Evolutionary conservation across 257 asterid species (phyloP).

Genomic region (Mentha longifolia): DNA sequence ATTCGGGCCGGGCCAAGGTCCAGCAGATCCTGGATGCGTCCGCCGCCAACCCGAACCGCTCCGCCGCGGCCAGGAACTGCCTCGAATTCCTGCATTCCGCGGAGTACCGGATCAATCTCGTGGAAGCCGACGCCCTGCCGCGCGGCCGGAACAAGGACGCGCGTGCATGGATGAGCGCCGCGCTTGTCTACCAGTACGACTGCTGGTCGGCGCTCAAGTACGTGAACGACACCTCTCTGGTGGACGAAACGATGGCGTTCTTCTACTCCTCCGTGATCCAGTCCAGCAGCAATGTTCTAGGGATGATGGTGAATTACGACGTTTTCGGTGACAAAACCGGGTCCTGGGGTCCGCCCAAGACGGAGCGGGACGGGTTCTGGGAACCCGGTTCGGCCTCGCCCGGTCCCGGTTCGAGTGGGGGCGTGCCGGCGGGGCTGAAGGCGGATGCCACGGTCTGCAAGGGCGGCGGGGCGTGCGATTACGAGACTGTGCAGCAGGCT

Average conservation of each 20-base stretch:
- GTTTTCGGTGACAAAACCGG: slow-evolving; percentile 46
- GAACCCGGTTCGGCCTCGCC: slow-evolving; percentile 29
- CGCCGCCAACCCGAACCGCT: slow-evolving; percentile 17
- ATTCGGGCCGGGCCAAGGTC: slow-evolving; percentile 6
- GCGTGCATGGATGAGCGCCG: slow-evolving; percentile 79
- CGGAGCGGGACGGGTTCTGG: slow-evolving; percentile 80
- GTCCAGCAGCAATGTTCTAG: slow-evolving; percentile 53
- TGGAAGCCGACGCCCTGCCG: slow-evolving; percentile 32
- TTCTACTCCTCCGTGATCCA: slow-evolving; percentile 40
- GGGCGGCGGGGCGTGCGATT: slow-evolving; percentile 43
- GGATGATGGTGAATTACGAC: slow-evolving; percentile 63
- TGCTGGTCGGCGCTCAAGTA: slow-evolving; percentile 64
- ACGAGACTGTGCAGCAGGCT: slow-evolving; percentile 58
- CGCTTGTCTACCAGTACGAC: slow-evolving; percentile 55
- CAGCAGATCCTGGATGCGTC: slow-evolving; percentile 28
- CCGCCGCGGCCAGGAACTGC: slow-evolving; percentile 26
- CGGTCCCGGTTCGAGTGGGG: neutral
- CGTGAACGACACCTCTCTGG: slow-evolving; percentile 56
- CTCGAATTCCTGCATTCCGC: slow-evolving; percentile 20
- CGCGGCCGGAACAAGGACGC: slow-evolving; percentile 52
- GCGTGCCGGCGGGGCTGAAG: slow-evolving; percentile 29
- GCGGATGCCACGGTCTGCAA: slow-evolving; percentile 31
- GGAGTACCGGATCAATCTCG: slow-evolving; percentile 16
- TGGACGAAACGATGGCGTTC: slow-evolving; percentile 51
- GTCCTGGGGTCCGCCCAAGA: slow-evolving; percentile 55